phyloP scores from a whole-genome alignment of 495 filamentous ascomycete species.

The Trichoderma asperelloides region DNA sequence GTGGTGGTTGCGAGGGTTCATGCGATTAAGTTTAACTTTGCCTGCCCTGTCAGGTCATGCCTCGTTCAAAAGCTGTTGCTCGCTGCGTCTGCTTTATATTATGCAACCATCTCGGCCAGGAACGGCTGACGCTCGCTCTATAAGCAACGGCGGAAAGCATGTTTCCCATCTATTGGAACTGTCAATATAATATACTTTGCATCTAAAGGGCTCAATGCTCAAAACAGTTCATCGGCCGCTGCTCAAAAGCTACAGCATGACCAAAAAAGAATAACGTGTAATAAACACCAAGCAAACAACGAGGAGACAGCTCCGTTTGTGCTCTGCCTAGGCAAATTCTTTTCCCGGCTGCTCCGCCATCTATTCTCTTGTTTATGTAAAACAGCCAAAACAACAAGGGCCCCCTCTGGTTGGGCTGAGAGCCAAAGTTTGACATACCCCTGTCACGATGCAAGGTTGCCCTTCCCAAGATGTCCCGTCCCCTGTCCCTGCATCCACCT shows the following conservation, averaged over 20 bases:
- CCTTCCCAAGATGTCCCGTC: slow-evolving; percentile 7
- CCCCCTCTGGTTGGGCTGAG: not conserved
- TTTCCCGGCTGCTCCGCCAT: slow-evolving; percentile 1
- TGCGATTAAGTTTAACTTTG: not conserved
- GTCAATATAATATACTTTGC: not conserved
- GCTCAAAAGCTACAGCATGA: not conserved
- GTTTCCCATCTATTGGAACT: not conserved
- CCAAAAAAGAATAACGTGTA: not conserved
- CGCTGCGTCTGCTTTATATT: not conserved
- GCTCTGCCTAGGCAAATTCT: not conserved
- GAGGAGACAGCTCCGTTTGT: not conserved
- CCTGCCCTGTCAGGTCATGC: not conserved
- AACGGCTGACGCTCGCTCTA: too few relatives aligned
- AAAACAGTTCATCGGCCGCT: not conserved
- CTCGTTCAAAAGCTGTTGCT: not conserved
- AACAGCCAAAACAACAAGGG: not conserved
- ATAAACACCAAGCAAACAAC: not conserved
- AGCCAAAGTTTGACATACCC: slow-evolving; percentile 1
- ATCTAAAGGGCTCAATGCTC: not conserved
- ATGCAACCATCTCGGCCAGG: not conserved
- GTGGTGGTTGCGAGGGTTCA: too few relatives aligned
- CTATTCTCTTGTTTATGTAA: not conserved
- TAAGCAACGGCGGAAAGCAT: not conserved
- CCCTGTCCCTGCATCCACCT: slow-evolving; percentile 5
- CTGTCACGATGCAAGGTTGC: slow-evolving; percentile 8